Evolutionary conservation across 139 green algal species (phyloP).

Genomic region (Helicosporidium sp.): DNA sequence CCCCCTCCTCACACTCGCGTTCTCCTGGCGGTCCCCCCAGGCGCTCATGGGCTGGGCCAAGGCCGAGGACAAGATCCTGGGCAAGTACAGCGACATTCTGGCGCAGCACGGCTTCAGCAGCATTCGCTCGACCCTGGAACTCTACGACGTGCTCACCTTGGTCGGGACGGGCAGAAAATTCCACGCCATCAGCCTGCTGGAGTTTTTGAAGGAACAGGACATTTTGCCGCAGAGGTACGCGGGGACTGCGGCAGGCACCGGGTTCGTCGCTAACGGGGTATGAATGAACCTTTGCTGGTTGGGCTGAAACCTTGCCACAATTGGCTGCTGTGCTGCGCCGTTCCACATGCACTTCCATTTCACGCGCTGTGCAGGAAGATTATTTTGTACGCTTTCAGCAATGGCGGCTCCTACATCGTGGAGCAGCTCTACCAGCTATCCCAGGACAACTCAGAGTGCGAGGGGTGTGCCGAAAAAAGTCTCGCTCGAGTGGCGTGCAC

Average conservation of each 20-base stretch:
- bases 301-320: too few species aligned
- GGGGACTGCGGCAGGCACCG: too few species aligned
- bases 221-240: too few species aligned
- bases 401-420: constrained; percentile 9
- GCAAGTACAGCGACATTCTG: constrained; percentile 5
- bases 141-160: too few species aligned
- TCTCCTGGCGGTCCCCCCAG: constrained; percentile 1
- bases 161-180: too few species aligned
- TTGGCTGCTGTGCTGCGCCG: too few species aligned
- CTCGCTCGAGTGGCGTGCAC: too few species aligned
- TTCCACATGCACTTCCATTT: too few species aligned
- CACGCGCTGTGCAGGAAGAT: too few species aligned
- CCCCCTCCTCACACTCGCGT: not conserved
- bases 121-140: constrained; percentile 1
- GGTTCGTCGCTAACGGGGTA: too few species aligned
- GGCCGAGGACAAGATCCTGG: not conserved
- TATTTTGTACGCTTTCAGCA: constrained; percentile 15
- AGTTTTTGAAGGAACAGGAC: not conserved
- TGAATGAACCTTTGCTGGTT: too few species aligned
- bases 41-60: constrained; percentile 7
- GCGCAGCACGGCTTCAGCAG: not conserved
- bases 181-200: constrained; percentile 3
- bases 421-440: not conserved
- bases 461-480: not conserved
- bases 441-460: not conserved